Conservation (phyloP, 345 rosid species). For the Salix arbutifolia region DNA sequence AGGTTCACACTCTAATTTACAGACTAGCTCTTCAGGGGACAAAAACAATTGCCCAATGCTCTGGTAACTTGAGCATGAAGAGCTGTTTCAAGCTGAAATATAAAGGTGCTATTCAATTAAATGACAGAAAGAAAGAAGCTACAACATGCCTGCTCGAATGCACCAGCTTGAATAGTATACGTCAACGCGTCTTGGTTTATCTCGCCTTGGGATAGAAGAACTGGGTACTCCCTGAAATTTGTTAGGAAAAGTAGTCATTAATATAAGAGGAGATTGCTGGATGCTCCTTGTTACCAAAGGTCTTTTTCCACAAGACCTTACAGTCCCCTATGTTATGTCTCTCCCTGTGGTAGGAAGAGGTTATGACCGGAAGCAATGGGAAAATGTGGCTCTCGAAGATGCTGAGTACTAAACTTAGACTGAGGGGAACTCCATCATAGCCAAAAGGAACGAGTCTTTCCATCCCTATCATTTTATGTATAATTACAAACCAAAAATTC, state of each 20-base stretch:
- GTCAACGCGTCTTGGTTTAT: conserved; percentile 63
- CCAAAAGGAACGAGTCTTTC: not conserved
- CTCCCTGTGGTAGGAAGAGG: not conserved
- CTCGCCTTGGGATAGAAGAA: conserved; percentile 45
- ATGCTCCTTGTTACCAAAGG: too few species aligned
- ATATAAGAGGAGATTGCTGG: not conserved
- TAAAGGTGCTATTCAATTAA: not conserved
- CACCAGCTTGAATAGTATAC: conserved; percentile 81
- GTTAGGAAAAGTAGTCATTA: not conserved
- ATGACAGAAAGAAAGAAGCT: not conserved
- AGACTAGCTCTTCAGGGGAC: not conserved
- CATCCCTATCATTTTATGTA: not conserved
- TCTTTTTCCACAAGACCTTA: not conserved
- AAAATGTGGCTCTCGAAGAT: not conserved
- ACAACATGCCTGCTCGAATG: conserved; percentile 58
- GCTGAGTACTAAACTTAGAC: not conserved
- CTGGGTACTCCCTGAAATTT: conserved; percentile 54
- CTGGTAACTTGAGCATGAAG: not conserved
- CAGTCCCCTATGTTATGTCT: not conserved
- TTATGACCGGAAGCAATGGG: not conserved
- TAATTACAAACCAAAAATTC: not conserved
- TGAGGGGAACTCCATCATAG: not conserved
- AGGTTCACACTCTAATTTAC: not conserved
- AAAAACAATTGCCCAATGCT: not conserved
- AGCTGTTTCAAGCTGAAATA: not conserved